phyloP scores from a whole-genome alignment of 805 yeast genomes.

The Metschnikowia peoriensis region DNA sequence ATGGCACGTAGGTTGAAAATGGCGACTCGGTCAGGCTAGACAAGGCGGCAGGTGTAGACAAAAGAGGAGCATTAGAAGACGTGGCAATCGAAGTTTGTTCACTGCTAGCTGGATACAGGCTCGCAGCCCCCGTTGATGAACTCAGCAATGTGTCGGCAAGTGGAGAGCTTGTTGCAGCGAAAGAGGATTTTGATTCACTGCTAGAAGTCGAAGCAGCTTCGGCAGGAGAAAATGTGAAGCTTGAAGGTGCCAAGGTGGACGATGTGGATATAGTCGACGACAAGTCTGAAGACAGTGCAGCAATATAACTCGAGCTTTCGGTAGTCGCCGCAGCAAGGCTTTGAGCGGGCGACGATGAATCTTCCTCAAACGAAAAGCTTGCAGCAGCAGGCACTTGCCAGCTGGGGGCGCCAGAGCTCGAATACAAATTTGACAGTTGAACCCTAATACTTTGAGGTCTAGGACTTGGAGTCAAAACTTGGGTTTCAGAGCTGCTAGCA shows the following conservation, averaged over 20 bases:
- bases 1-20: not conserved
- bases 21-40: not conserved
- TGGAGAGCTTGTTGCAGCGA: not conserved
- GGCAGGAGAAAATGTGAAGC: not conserved
- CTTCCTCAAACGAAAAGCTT: not conserved
- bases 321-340: not conserved
- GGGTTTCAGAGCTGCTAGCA: not conserved
- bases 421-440: not conserved
- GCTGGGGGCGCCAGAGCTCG: not conserved
- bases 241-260: not conserved
- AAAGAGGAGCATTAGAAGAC: not conserved
- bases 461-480: not conserved
- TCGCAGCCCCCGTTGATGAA: not conserved
- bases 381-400: not conserved
- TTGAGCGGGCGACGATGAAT: too few species aligned
- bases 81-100: not conserved
- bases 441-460: not conserved
- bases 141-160: not conserved
- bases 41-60: not conserved
- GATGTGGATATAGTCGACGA: not conserved
- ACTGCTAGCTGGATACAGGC: not conserved
- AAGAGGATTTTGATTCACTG: not conserved
- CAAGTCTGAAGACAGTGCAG: too few species aligned
- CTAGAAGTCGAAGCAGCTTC: not conserved
- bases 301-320: not conserved